Base-by-base conservation (phyloP, 2,329 filamentous ascomycete species). In the Lasiodiplodia sp. region DNA sequence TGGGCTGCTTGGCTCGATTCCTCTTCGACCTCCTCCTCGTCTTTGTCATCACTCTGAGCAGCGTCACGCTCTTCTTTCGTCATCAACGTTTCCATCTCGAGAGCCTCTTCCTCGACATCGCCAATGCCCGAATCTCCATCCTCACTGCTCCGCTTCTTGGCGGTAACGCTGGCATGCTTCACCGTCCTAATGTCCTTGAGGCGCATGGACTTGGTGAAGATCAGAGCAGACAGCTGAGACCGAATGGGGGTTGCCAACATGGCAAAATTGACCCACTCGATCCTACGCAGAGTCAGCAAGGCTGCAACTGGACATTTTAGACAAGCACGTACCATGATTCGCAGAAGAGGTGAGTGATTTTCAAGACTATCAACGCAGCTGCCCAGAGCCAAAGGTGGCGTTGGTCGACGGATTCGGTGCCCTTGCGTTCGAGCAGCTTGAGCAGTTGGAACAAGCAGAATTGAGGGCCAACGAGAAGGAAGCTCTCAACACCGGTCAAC, bases 191-290 rank as follows among this genome's bases (percentile, higher is more conserved):
- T 87, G 76, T 94, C 92, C 76, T 95, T 95, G 56, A 90, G 86
- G 53, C 89, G 86, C 84, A 94, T 88, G 0, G 91, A 87, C 77
- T 95, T 95, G 70, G 90, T 87, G 73, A 94, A 94, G 18, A 95
- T 86, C 8, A 93, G 83, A 0, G 91, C 86, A 1, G 91, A 88
- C 2, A 95, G 81, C 73, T 94, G 89, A 31, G 88, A 86, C 63
- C 91, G 88, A 18, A 94, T 82, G 0, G 91, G 90, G 2, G 51
- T 53, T 7, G 51, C 51, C 7, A 53, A 10, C n/a, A 53, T 16
- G 12, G 51, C 51, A 21, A 53, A 53, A 16, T 53, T 53, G 21
- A 25, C 25, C 51, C 51, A 53, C 23, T 53, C 51, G 51, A 53
- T 53, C 51, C 51, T 53, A 25, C 21, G 12, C 12, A 11, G 1